These are phyloP conservation scores for Epithemia pelagica DNA, from an alignment of 108 stramenopile genomes.

Conservation along the genomic window DNA sequence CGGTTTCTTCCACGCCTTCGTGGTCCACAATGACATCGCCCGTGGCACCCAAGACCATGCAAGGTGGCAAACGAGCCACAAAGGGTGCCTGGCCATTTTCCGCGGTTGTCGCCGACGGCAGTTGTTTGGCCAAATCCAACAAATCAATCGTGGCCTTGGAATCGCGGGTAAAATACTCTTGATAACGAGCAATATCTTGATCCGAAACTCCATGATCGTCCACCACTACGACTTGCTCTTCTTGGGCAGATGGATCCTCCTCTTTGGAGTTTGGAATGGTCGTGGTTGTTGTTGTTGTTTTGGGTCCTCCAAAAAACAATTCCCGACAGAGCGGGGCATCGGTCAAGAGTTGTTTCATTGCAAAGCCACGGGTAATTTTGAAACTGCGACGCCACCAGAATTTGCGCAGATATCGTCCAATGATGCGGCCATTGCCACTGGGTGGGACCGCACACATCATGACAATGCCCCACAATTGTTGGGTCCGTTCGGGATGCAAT, in stretches of 20 bases:
- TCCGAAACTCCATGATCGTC: conserved; percentile 55
- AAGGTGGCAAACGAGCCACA: conserved; percentile 28
- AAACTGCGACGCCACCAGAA: conserved; percentile 18
- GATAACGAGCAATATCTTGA: conserved; percentile 41
- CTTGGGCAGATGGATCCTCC: not conserved
- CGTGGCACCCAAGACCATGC: conserved; percentile 53
- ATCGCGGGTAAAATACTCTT: conserved; percentile 46
- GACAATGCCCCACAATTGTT: conserved; percentile 39
- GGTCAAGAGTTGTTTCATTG: conserved; percentile 37
- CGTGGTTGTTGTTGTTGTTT: no score
- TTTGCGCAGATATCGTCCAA: conserved; percentile 30
- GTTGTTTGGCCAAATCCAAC: conserved; percentile 27
- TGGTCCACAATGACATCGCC: conserved; percentile 61
- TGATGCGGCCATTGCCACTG: conserved; percentile 74
- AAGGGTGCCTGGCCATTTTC: conserved; percentile 31
- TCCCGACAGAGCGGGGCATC: conserved; percentile 37
- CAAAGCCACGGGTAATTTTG: conserved; percentile 59
- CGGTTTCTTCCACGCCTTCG: conserved; percentile 51
- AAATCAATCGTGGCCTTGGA: conserved; percentile 51
- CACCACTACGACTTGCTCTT: no score
- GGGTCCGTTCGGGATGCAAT: conserved; percentile 2
- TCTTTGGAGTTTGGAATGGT: conserved; percentile 14
- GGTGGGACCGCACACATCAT: conserved; percentile 81
- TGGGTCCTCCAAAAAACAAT: conserved; percentile 52
- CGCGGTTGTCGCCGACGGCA: conserved; percentile 28